Conservation (phyloP, 2,329 filamentous ascomycete genomes). For the Bipolaris sorokiniana region DNA sequence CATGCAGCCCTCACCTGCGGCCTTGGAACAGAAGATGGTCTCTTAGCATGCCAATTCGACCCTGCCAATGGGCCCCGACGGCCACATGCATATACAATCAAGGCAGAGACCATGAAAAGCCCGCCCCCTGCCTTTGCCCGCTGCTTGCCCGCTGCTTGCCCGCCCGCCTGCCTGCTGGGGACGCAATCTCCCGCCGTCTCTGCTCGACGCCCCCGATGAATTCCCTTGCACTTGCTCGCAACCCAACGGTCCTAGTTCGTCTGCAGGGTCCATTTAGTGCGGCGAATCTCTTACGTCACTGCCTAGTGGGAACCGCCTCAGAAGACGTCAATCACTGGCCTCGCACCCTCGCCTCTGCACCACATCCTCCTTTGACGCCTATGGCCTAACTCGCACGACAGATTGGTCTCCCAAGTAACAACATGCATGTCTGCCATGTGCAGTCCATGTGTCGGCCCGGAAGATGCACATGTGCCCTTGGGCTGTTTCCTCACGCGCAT, state of each 20-base stretch:
- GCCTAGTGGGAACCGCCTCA: constrained; percentile 8
- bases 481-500: not conserved
- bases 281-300: constrained; percentile 30
- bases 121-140: not conserved
- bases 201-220: constrained; percentile 5
- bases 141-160: no score
- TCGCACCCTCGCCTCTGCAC: not conserved
- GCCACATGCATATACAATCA: not conserved
- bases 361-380: constrained; percentile 28
- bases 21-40: constrained; percentile 12
- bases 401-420: not conserved
- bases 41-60: not conserved
- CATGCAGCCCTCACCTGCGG: constrained; percentile 11
- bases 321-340: constrained; percentile 21
- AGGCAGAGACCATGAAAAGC: constrained; percentile 1
- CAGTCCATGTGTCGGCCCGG: constrained; percentile 2
- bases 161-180: not conserved
- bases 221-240: not conserved
- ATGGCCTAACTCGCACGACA: constrained; percentile 12
- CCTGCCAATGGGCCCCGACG: constrained; percentile 1
- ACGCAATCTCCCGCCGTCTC: constrained; percentile 8
- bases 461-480: not conserved
- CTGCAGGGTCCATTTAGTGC: constrained; percentile 24
- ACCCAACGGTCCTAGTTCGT: constrained; percentile 14
- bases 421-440: constrained; percentile 26